Evolutionary conservation across 257 asterid species (phyloP).

Genomic region (Salvia rosmarinus): DNA sequence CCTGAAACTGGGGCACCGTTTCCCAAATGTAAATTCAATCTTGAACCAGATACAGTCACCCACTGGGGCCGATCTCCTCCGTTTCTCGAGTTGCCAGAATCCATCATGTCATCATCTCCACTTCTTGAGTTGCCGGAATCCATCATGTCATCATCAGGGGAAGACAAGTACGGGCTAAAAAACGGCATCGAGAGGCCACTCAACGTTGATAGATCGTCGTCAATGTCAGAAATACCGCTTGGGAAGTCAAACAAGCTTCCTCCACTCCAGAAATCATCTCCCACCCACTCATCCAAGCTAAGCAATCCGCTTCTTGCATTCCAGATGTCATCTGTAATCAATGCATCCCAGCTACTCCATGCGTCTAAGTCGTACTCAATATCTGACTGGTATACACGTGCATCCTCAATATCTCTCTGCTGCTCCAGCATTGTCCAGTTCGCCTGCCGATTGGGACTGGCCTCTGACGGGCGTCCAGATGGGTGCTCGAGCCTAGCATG

Average conservation of each 20-base stretch:
- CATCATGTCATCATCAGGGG: slow-evolving; percentile 31
- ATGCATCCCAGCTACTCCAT: slow-evolving; percentile 37
- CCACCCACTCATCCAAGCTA: slow-evolving; percentile 38
- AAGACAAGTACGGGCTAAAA: slow-evolving; percentile 30
- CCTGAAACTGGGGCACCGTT: slow-evolving; percentile 1
- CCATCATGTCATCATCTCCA: slow-evolving; percentile 5
- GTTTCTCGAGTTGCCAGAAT: slow-evolving; percentile 19
- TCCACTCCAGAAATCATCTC: slow-evolving; percentile 41
- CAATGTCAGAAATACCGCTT: slow-evolving; percentile 44
- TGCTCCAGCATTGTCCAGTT: slow-evolving; percentile 64
- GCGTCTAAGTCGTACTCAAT: slow-evolving; percentile 39
- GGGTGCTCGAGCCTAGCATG: slow-evolving; percentile 83
- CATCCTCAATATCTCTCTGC: slow-evolving; percentile 58
- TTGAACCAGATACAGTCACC: slow-evolving; percentile 26
- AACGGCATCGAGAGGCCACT: slow-evolving; percentile 44
- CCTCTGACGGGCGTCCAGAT: slow-evolving; percentile 55
- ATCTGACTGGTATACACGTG: slow-evolving; percentile 49
- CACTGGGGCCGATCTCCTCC: slow-evolving; percentile 26
- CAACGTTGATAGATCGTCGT: slow-evolving; percentile 34
- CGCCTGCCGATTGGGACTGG: slow-evolving; percentile 48
- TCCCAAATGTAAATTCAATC: slow-evolving; percentile 9
- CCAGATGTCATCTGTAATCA: slow-evolving; percentile 37
- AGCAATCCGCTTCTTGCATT: slow-evolving; percentile 38
- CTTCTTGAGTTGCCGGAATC: slow-evolving; percentile 39
- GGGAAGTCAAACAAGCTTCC: slow-evolving; percentile 46